Evolutionary conservation across 768 basidiomycete genomes (phyloP).

Genomic region (Brasilioporus rufonigricans): DNA sequence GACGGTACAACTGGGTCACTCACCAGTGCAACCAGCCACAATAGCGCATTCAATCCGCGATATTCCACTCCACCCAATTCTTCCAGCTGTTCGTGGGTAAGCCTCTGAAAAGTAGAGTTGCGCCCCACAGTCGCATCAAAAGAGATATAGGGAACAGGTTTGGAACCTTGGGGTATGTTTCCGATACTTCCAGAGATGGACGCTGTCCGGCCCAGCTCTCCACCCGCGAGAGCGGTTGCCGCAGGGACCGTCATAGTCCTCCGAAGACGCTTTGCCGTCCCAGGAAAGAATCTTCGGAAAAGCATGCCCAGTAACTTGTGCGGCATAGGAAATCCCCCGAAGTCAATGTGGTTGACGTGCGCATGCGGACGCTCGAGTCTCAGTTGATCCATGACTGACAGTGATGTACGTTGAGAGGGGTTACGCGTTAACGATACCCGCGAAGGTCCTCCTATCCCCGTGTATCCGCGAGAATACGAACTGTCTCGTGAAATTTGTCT

Average conservation of each 20-base stretch:
- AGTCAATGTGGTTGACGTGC: slow-evolving; percentile 42
- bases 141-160: slow-evolving; percentile 72
- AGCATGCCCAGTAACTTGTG: slow-evolving; percentile 49
- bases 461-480: slow-evolving; percentile 15
- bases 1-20: slow-evolving; percentile 27
- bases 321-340: slow-evolving; percentile 78
- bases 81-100: slow-evolving; percentile 82
- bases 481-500: slow-evolving; percentile 6
- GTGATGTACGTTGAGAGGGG: slow-evolving; percentile 14
- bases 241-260: slow-evolving; percentile 75
- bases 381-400: slow-evolving; percentile 13
- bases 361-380: slow-evolving; percentile 6
- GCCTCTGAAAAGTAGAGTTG: slow-evolving; percentile 67
- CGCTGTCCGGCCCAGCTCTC: slow-evolving; percentile 27
- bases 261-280: slow-evolving; percentile 52
- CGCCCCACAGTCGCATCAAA: slow-evolving; percentile 85
- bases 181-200: slow-evolving; percentile 13
- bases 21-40: slow-evolving; percentile 79
- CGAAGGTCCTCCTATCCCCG: slow-evolving; percentile 10
- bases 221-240: slow-evolving; percentile 52
- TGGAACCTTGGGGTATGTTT: slow-evolving; percentile 40
- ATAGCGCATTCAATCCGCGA: slow-evolving; percentile 71
- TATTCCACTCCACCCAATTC: slow-evolving; percentile 95
- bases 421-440: slow-evolving; percentile 15
- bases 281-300: slow-evolving; percentile 61